Percentiles rank a stretch among this genome's conserved stretches.
Evolutionary conservation across 1,139 yeast genomes (phyloP).

Genomic region (Geotrichum candidum): DNA sequence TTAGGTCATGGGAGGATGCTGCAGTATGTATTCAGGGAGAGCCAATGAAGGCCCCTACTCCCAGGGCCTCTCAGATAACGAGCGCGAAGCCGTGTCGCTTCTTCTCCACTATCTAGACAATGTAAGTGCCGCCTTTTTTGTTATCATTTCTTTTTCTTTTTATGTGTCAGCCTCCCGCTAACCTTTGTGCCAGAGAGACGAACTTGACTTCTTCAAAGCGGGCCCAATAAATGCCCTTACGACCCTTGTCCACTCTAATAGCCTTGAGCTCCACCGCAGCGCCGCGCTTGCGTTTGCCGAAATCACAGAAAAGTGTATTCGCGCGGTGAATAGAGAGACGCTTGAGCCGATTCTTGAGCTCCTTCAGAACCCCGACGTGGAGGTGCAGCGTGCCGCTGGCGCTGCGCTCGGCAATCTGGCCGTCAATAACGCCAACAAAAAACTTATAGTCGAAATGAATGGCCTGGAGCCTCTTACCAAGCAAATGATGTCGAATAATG

Average conservation of each 20-base stretch:
- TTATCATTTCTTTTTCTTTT: background rate
- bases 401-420: constrained; percentile 97
- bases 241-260: constrained; percentile 89
- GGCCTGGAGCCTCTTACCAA: constrained; percentile 93
- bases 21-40: constrained; percentile 11
- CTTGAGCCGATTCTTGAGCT: constrained; percentile 87
- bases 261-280: constrained; percentile 88
- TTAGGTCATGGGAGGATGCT: constrained; percentile 14
- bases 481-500: constrained; percentile 95
- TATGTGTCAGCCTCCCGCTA: background rate
- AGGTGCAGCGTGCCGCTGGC: constrained; percentile 97
- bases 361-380: constrained; percentile 81
- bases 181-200: constrained; percentile 42
- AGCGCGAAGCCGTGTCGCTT: constrained; percentile 91
- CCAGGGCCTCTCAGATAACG: constrained; percentile 53
- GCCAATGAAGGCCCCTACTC: constrained; percentile 7
- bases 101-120: constrained; percentile 85
- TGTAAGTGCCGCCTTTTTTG: constrained; percentile 33
- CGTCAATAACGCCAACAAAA: constrained; percentile 90
- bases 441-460: constrained; percentile 94
- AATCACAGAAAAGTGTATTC: constrained; percentile 79
- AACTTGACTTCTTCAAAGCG: constrained; percentile 72
- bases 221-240: constrained; percentile 84
- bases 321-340: constrained; percentile 85
- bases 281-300: constrained; percentile 99